These are phyloP conservation scores for Pestalotiopsis sp. DNA, from an alignment of 2,329 filamentous ascomycete species.

Conservation along the genomic window DNA sequence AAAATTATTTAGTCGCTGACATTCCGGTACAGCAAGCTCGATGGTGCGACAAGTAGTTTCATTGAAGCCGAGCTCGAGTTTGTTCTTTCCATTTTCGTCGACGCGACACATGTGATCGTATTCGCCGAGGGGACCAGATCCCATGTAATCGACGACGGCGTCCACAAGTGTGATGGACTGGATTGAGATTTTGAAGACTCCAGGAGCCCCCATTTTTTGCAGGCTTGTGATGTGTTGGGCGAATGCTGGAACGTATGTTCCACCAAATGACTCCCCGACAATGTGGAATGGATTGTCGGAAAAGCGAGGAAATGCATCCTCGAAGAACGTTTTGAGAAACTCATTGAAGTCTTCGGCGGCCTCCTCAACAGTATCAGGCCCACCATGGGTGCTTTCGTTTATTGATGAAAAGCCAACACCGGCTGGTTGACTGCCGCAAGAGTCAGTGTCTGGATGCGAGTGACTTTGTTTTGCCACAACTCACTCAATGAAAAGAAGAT, in stretches of 20 bases:
- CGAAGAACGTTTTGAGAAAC: constrained; percentile 23
- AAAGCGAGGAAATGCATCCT: constrained; percentile 20
- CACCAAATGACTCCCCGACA: constrained; percentile 24
- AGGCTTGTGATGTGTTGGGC: constrained; percentile 17
- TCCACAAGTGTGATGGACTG: constrained; percentile 22
- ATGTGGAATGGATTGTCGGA: constrained; percentile 19
- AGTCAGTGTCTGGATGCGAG: not conserved
- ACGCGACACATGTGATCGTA: constrained; percentile 24
- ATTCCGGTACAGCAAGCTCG: not conserved
- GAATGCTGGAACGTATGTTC: constrained; percentile 23
- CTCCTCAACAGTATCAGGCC: constrained; percentile 17
- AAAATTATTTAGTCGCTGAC: not conserved
- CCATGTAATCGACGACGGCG: constrained; percentile 17
- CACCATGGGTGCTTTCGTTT: constrained; percentile 15
- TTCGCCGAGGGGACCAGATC: constrained; percentile 9
- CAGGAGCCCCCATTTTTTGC: constrained; percentile 16
- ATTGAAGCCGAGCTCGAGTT: constrained; percentile 10
- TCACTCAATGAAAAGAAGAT: constrained; percentile 22
- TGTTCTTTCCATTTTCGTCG: constrained; percentile 12
- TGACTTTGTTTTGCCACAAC: not conserved
- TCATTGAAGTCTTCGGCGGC: constrained; percentile 21
- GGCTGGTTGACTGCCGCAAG: constrained; percentile 18
- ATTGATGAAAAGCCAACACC: constrained; percentile 23
- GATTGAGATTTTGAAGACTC: constrained; percentile 13
- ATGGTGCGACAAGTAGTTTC: not conserved